These are phyloP conservation scores for Liriodendron chinense DNA, from an alignment of 164 flowering plant species.

Conservation along the genomic window DNA sequence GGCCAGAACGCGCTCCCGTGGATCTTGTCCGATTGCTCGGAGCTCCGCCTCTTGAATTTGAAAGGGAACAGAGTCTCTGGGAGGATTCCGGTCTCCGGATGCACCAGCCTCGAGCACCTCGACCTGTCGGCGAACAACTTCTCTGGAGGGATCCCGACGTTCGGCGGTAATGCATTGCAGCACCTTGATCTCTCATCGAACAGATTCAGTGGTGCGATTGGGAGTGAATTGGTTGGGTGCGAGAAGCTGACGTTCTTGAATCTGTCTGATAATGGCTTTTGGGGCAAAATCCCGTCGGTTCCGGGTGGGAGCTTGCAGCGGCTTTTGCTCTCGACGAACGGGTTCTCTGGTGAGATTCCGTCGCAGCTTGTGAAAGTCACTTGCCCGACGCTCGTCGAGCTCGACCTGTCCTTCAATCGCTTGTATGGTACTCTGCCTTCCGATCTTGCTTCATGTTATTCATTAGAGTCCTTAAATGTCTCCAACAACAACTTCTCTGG, in stretches of 20 bases:
- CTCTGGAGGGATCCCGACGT: constrained; percentile 41
- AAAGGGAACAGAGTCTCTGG: constrained; percentile 62
- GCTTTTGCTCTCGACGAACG: constrained; percentile 46
- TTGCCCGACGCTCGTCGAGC: constrained; percentile 46
- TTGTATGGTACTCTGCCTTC: constrained; percentile 62
- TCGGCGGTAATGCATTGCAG: constrained; percentile 31
- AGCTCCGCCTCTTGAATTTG: constrained; percentile 54
- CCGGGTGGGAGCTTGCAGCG: constrained; percentile 36
- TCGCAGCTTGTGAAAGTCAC: constrained; percentile 29
- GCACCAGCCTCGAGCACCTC: constrained; percentile 36
- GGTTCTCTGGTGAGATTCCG: constrained; percentile 57
- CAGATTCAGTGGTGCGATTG: constrained; percentile 36
- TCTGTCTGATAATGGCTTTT: constrained; percentile 53
- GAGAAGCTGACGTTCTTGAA: constrained; percentile 46
- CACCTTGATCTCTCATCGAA: constrained; percentile 48
- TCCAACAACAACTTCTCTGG: constrained; percentile 70
- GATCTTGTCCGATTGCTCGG: constrained; percentile 34
- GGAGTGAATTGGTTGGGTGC: constrained; percentile 35
- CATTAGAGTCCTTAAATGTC: constrained; percentile 48
- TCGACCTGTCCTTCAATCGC: constrained; percentile 66
- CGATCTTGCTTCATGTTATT: constrained; percentile 47
- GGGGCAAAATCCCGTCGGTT: constrained; percentile 54
- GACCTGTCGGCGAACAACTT: constrained; percentile 42
- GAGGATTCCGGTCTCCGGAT: constrained; percentile 38
- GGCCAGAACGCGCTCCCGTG: constrained; percentile 31